These are phyloP conservation scores for Ogataea nonfermentans DNA, from an alignment of 805 yeast species.

Conservation along the genomic window DNA sequence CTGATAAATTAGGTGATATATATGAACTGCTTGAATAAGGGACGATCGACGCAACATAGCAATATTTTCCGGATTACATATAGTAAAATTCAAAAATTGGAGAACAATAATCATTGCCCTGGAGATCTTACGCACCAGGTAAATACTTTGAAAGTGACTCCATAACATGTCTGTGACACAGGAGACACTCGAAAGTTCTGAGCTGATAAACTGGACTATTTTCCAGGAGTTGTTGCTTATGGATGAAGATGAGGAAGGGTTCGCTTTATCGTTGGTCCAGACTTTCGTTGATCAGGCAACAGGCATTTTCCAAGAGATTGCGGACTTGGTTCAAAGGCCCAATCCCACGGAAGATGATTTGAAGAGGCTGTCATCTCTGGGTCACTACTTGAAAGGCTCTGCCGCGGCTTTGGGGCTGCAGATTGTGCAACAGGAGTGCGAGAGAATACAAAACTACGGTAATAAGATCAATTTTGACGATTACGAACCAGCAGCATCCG, in stretches of 20 bases:
- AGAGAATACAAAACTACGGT: slow-evolving; percentile 89
- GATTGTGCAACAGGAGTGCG: slow-evolving; percentile 83
- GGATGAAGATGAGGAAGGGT: slow-evolving; percentile 97
- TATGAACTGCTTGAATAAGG: slow-evolving; percentile 43
- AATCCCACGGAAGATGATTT: slow-evolving; percentile 41
- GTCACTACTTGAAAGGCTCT: slow-evolving; percentile 93
- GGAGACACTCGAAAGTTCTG: slow-evolving; percentile 43
- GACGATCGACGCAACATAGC: slow-evolving; percentile 6
- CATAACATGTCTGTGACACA: slow-evolving; percentile 25
- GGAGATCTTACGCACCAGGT: no score
- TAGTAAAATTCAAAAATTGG: no score
- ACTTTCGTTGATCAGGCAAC: slow-evolving; percentile 89
- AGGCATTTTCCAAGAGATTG: slow-evolving; percentile 73
- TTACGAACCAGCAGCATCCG: slow-evolving; percentile 28
- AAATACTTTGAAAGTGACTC: background rate
- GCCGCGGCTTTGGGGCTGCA: slow-evolving; percentile 91
- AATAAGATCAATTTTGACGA: slow-evolving; percentile 38
- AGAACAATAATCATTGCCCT: no score
- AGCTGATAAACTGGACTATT: slow-evolving; percentile 83
- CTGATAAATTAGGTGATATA: slow-evolving; percentile 73
- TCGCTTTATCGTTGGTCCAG: slow-evolving; percentile 70
- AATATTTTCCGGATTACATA: no score
- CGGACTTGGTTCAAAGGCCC: slow-evolving; percentile 41
- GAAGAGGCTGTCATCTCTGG: slow-evolving; percentile 64
- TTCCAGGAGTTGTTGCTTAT: slow-evolving; percentile 84